Conservation (phyloP, 2,329 filamentous ascomycete species). For the Calycina herbarum region DNA sequence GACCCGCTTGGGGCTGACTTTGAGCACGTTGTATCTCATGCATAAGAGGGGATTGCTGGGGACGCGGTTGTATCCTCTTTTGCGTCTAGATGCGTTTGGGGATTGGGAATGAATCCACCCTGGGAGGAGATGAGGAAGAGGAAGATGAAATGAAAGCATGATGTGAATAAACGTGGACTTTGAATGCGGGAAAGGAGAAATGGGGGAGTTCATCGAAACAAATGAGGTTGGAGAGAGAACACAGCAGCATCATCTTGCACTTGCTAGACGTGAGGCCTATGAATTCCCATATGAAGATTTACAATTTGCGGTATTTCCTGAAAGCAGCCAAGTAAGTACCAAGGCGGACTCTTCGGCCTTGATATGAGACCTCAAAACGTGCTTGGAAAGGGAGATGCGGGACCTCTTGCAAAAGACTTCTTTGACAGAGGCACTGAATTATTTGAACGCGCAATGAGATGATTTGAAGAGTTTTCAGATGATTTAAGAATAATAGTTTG, state of each 20-base stretch:
- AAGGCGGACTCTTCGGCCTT: neutral
- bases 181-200: too few relatives aligned
- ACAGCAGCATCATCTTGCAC: neutral
- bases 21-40: neutral
- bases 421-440: neutral
- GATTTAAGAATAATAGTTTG: too few relatives aligned
- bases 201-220: too few relatives aligned
- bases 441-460: neutral
- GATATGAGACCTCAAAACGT: neutral
- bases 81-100: too few relatives aligned
- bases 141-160: too few relatives aligned
- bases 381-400: neutral
- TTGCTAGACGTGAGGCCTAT: neutral
- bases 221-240: neutral
- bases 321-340: neutral
- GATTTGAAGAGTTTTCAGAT: neutral
- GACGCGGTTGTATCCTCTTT: neutral
- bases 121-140: too few relatives aligned
- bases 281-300: neutral
- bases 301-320: neutral
- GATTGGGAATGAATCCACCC: too few relatives aligned
- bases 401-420: neutral
- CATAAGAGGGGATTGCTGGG: neutral
- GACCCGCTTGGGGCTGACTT: neutral
- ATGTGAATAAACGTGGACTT: neutral